Conservation (phyloP, 345 rosid species). For the Salix arbutifolia region DNA sequence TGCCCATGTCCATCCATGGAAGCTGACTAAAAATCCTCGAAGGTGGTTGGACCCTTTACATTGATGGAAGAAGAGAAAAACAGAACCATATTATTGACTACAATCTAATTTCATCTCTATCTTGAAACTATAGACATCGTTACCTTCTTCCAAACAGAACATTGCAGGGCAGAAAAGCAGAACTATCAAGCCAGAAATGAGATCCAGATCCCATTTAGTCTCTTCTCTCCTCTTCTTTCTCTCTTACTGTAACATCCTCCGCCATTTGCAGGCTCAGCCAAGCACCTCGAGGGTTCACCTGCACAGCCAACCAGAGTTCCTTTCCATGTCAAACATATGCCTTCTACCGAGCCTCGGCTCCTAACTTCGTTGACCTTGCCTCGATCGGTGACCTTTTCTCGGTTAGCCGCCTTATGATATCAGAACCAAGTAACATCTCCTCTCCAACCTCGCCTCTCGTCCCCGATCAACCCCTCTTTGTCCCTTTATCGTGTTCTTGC, state of each 20-base stretch:
- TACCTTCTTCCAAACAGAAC: not conserved
- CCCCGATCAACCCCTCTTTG: slow-evolving; percentile 45
- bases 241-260: slow-evolving; percentile 1
- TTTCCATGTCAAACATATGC: slow-evolving; percentile 59
- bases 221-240: slow-evolving; percentile 23
- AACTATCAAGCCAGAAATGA: slow-evolving; percentile 12
- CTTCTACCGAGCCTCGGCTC: slow-evolving; percentile 43
- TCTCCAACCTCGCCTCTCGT: slow-evolving; percentile 42
- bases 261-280: slow-evolving; percentile 35
- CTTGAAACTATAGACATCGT: not conserved
- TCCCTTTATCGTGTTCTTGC: slow-evolving; percentile 63
- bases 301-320: slow-evolving; percentile 33
- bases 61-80: not conserved
- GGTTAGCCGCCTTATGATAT: slow-evolving; percentile 53
- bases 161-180: not conserved
- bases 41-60: not conserved
- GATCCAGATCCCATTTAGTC: slow-evolving; percentile 12
- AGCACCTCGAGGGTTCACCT: slow-evolving; percentile 40
- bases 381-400: slow-evolving; percentile 59
- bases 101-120: not conserved
- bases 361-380: slow-evolving; percentile 48
- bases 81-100: not conserved
- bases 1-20: not conserved
- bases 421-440: slow-evolving; percentile 59
- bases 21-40: not conserved